These are phyloP conservation scores for Blastobotrys chiropterorum DNA, from an alignment of 805 yeast genomes.

Conservation along the genomic window DNA sequence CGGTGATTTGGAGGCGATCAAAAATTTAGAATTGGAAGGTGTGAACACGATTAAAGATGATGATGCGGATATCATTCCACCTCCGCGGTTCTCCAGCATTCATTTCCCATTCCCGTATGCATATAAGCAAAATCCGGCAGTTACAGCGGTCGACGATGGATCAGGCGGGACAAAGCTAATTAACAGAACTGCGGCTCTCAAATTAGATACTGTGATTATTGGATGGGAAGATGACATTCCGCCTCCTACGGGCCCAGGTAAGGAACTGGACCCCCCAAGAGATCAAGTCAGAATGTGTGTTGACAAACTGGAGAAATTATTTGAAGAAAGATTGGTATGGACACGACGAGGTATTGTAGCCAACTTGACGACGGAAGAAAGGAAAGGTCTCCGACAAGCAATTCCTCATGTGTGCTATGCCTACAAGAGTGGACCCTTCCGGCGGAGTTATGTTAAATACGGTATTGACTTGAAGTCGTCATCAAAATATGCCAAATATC, in stretches of 20 bases:
- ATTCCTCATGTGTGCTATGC: constrained; percentile 79
- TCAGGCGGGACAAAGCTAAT: constrained; percentile 31
- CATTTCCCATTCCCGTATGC: constrained; percentile 72
- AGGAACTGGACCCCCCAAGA: constrained; percentile 4
- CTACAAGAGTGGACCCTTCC: constrained; percentile 89
- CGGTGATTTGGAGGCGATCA: constrained; percentile 39
- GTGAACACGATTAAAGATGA: constrained; percentile 24
- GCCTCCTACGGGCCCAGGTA: constrained; percentile 36
- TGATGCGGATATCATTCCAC: constrained; percentile 69
- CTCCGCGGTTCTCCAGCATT: constrained; percentile 73
- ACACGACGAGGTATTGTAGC: constrained; percentile 56
- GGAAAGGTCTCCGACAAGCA: constrained; percentile 57
- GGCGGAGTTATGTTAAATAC: constrained; percentile 71
- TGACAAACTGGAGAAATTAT: constrained; percentile 37
- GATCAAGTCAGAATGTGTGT: constrained; percentile 24
- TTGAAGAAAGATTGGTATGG: constrained; percentile 77
- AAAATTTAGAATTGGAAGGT: constrained; percentile 30
- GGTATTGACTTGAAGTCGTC: constrained; percentile 73
- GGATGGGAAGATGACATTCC: constrained; percentile 33
- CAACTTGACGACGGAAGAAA: constrained; percentile 25
- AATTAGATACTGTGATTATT: constrained; percentile 29
- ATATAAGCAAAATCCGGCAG: constrained; percentile 66
- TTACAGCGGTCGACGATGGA: constrained; percentile 51
- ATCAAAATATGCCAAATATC: constrained; percentile 53
- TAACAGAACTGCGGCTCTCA: constrained; percentile 25